Evolutionary conservation across 2,329 filamentous ascomycete genomes (phyloP).

Genomic region (Lasiodiplodia citricola): DNA sequence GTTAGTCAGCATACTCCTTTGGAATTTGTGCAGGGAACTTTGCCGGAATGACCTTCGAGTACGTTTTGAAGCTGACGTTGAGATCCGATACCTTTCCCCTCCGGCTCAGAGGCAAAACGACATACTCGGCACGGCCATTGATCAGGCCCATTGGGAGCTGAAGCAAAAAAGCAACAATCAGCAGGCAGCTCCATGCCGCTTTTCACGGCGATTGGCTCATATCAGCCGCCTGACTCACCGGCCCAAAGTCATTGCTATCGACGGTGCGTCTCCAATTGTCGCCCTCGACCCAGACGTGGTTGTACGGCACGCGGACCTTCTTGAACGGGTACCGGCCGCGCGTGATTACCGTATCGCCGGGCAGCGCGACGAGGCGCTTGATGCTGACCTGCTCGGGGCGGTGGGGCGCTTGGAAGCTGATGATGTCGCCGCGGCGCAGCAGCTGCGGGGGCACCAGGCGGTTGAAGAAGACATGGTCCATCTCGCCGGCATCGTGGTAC

Average conservation of each 20-base stretch:
- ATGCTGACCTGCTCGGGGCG: slow-evolving; percentile 73
- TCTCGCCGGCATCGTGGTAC: slow-evolving; percentile 44
- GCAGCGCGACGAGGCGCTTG: slow-evolving; percentile 82
- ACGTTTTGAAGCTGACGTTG: slow-evolving; percentile 55
- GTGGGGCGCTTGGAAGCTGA: slow-evolving; percentile 60
- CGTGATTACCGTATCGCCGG: slow-evolving; percentile 73
- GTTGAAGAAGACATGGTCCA: slow-evolving; percentile 47
- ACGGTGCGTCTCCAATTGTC: slow-evolving; percentile 75
- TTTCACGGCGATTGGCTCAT: no score
- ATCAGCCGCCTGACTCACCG: slow-evolving; percentile 47
- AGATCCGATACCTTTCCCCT: slow-evolving; percentile 58
- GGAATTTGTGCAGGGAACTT: slow-evolving; percentile 29
- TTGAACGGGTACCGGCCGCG: slow-evolving; percentile 41
- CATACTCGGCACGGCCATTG: slow-evolving; percentile 73
- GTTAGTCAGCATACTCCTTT: not conserved
- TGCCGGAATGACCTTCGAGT: slow-evolving; percentile 49
- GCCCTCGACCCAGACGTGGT: slow-evolving; percentile 95
- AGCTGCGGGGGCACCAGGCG: slow-evolving; percentile 35
- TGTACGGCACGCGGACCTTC: slow-evolving; percentile 70
- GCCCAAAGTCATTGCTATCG: slow-evolving; percentile 92
- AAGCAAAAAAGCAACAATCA: not conserved
- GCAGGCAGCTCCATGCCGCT: not conserved
- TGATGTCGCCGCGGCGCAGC: slow-evolving; percentile 50
- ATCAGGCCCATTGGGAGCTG: slow-evolving; percentile 73
- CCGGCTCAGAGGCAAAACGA: slow-evolving; percentile 71